Conservation (phyloP, 169 alveolate genomes). For the Plasmodium vinckei region DNA sequence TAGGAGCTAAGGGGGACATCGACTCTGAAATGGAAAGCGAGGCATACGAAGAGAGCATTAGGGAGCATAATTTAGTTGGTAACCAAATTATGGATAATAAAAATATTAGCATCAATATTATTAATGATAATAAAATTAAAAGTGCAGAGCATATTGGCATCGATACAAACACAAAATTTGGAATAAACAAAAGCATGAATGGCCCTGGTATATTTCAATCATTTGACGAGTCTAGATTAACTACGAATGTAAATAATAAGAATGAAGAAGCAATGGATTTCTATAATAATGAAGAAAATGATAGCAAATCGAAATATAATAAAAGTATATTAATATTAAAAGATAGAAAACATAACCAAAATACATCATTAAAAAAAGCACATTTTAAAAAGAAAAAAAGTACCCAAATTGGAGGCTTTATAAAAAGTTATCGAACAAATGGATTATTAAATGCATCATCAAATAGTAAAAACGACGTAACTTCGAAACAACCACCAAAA, state of each 20-base stretch:
- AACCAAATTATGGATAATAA: no score
- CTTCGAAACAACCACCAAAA: slow-evolving; percentile 34
- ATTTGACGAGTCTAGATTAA: slow-evolving; percentile 20
- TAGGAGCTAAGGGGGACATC: no score
- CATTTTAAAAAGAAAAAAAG: slow-evolving; percentile 10
- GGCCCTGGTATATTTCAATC: slow-evolving; percentile 42
- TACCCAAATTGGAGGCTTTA: slow-evolving; percentile 29
- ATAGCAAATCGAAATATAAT: neutral
- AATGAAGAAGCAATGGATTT: neutral
- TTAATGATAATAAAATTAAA: neutral
- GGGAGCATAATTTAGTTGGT: no score
- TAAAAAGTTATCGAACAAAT: slow-evolving; percentile 29
- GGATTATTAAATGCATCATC: slow-evolving; percentile 32
- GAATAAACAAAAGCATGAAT: slow-evolving; percentile 20
- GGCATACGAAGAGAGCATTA: no score
- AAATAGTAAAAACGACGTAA: slow-evolving; percentile 19
- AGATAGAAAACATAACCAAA: no score
- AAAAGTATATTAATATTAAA: no score
- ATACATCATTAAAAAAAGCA: no score
- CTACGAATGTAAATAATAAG: slow-evolving; percentile 5
- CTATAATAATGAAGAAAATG: slow-evolving; percentile 1
- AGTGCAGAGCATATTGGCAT: neutral
- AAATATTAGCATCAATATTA: no score
- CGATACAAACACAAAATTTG: neutral
- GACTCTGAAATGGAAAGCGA: no score